Percentiles rank a stretch among this genome's conserved stretches.
Evolutionary conservation across 2,329 filamentous ascomycete species (phyloP).

Genomic region (Curvularia eragrostidis): DNA sequence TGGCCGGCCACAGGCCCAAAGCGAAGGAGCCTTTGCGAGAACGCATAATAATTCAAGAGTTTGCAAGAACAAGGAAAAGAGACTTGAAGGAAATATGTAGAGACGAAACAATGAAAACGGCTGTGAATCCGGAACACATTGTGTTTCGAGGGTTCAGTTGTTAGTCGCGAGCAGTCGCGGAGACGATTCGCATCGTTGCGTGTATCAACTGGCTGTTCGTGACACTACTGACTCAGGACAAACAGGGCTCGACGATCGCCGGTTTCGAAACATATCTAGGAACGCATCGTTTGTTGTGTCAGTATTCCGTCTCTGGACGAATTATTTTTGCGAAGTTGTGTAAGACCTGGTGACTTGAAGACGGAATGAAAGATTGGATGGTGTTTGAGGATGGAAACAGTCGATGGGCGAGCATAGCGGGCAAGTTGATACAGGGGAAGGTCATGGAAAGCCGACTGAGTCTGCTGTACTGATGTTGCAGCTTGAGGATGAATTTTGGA

Average conservation of each 20-base stretch:
- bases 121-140: neutral
- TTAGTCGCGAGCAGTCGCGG: neutral
- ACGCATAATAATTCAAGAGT: conserved; percentile 13
- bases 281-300: neutral
- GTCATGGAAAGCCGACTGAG: too few relatives aligned
- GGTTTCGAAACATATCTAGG: conserved; percentile 6
- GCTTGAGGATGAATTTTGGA: conserved; percentile 2
- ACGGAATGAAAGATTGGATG: neutral
- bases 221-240: neutral
- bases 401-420: neutral
- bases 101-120: neutral
- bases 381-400: too few relatives aligned
- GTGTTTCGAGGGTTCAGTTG: neutral
- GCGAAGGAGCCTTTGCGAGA: conserved; percentile 17
- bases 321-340: neutral
- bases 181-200: conserved; percentile 2
- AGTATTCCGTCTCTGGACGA: neutral
- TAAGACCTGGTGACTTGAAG: neutral
- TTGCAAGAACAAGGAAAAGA: neutral
- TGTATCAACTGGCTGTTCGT: conserved; percentile 8
- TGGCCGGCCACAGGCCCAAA: conserved; percentile 13
- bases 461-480: neutral
- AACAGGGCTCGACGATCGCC: neutral
- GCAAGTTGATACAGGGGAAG: neutral
- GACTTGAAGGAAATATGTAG: neutral